These are phyloP conservation scores for Apiospora arundinis DNA, from an alignment of 2,329 filamentous ascomycete genomes.

Conservation along the genomic window DNA sequence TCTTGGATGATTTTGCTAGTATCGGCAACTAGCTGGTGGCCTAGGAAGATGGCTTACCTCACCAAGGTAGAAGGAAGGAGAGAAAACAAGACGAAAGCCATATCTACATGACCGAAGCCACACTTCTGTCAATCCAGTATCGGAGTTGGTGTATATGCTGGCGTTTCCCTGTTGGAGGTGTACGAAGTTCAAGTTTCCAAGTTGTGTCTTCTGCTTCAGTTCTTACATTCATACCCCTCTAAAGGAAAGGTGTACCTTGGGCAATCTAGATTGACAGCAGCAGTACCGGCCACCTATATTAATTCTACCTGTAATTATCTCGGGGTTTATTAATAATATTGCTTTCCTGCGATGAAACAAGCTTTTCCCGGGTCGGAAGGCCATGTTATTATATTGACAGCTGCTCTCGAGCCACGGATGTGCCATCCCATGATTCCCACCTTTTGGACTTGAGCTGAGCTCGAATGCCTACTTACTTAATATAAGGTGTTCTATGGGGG, in stretches of 20 bases:
- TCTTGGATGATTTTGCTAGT: constrained; percentile 1
- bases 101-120: neutral
- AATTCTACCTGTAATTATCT: constrained; percentile 4
- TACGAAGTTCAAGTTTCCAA: neutral
- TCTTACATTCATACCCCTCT: neutral
- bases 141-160: too few relatives aligned
- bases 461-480: too few relatives aligned
- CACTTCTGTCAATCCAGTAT: neutral
- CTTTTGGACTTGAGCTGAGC: neutral
- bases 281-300: constrained; percentile 7
- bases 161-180: too few relatives aligned
- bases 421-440: neutral
- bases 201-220: neutral
- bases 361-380: neutral
- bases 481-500: too few relatives aligned
- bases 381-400: neutral
- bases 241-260: neutral
- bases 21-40: neutral
- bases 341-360: constrained; percentile 5
- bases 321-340: neutral
- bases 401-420: neutral
- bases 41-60: neutral
- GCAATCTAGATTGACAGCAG: constrained; percentile 2
- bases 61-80: neutral
- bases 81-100: too few relatives aligned